These are phyloP conservation scores for Cryphonectria radicalis DNA, from an alignment of 2,329 filamentous ascomycete genomes.

Conservation along the genomic window DNA sequence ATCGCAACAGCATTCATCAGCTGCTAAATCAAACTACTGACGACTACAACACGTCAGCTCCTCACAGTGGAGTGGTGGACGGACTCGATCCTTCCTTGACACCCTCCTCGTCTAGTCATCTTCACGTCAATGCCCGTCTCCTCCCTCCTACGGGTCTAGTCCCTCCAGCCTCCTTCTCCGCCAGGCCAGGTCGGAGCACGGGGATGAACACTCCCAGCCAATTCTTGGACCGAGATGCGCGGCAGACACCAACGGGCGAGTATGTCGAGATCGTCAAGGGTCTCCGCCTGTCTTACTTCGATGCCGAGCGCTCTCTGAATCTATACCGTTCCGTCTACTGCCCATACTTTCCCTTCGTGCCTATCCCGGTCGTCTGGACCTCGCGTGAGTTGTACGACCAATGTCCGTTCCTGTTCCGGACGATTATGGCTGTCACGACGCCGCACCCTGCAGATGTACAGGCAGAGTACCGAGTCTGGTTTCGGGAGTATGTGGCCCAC, in stretches of 20 bases:
- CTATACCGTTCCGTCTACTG: constrained; percentile 41
- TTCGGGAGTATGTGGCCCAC: constrained; percentile 43
- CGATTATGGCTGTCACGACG: constrained; percentile 41
- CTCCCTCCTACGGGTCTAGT: constrained; percentile 15
- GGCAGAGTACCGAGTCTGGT: constrained; percentile 41
- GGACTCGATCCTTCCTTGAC: constrained; percentile 14
- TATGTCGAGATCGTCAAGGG: constrained; percentile 42
- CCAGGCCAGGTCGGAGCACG: constrained; percentile 6
- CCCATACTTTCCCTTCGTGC: constrained; percentile 46
- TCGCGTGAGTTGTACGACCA: constrained; percentile 39
- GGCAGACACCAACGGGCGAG: constrained; percentile 7
- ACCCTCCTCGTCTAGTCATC: constrained; percentile 18
- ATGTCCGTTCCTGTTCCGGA: constrained; percentile 45
- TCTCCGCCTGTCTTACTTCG: constrained; percentile 39
- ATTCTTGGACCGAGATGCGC: background rate
- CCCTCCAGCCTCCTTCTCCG: constrained; percentile 10
- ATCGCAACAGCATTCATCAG: constrained; percentile 27
- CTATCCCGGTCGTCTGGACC: constrained; percentile 34
- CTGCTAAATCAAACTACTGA: constrained; percentile 28
- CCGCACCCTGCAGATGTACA: constrained; percentile 41
- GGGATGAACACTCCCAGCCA: constrained; percentile 1
- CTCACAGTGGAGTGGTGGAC: constrained; percentile 11
- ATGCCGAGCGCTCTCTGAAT: constrained; percentile 40
- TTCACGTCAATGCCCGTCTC: constrained; percentile 18
- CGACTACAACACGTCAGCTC: background rate